These are phyloP conservation scores for Lophium mytilinum DNA, from an alignment of 495 filamentous ascomycete species.

Conservation along the genomic window DNA sequence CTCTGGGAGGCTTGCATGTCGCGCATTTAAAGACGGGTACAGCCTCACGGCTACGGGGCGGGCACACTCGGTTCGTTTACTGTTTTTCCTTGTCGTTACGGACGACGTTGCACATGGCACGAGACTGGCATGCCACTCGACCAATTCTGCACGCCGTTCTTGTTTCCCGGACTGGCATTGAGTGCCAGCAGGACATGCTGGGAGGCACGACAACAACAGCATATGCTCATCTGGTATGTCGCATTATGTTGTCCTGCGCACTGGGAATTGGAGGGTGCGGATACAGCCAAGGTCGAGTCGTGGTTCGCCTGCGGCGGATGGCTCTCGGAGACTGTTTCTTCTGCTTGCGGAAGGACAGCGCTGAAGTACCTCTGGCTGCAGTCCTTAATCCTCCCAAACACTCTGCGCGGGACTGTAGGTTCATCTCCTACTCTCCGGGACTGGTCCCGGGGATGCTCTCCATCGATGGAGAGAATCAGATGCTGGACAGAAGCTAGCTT, in stretches of 20 bases:
- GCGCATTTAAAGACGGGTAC: constrained; percentile 47
- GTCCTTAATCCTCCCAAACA: constrained; percentile 8
- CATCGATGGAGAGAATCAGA: constrained; percentile 35
- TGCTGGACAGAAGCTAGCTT: constrained; percentile 41
- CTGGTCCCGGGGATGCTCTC: constrained; percentile 39
- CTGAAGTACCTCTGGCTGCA: constrained; percentile 7
- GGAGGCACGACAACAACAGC: constrained; percentile 31
- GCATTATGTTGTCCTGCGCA: constrained; percentile 30
- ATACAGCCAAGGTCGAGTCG: constrained; percentile 16
- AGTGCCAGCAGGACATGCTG: constrained; percentile 40
- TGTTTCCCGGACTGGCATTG: constrained; percentile 38
- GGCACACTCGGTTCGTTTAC: constrained; percentile 39
- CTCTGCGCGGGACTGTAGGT: constrained; percentile 34
- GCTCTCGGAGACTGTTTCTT: constrained; percentile 28
- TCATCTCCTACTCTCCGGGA: constrained; percentile 46
- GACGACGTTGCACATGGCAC: constrained; percentile 33
- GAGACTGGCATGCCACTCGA: constrained; percentile 26
- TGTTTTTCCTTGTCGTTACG: constrained; percentile 34
- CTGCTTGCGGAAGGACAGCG: constrained; percentile 29
- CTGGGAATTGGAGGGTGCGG: constrained; percentile 1
- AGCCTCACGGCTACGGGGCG: constrained; percentile 55
- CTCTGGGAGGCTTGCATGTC: constrained; percentile 37
- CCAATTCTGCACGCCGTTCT: constrained; percentile 22
- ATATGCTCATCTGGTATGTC: constrained; percentile 41
- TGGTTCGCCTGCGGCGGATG: constrained; percentile 37